Evolutionary conservation across 2,329 filamentous ascomycete genomes (phyloP), one percentile per base, ranked within the genome.

Genomic region (Monosporascus sp.): DNA sequence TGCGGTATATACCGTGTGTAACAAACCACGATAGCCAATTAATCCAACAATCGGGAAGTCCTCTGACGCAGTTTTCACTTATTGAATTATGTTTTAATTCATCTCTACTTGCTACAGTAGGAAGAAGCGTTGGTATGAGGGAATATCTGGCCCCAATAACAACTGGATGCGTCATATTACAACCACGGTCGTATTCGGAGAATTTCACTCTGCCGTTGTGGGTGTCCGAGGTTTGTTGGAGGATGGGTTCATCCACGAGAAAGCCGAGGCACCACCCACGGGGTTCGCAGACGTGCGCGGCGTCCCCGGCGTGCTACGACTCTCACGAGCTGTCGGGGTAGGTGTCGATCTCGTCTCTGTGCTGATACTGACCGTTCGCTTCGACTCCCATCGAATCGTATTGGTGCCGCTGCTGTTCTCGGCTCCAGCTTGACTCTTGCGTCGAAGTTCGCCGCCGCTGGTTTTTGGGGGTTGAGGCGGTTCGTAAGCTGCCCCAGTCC

Each of bases 261-360:
- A 97, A 3, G 93, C 93, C 54, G 90, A 94, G 15, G 89, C 93
- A n/a, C 89, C 89, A 8, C 93, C 93, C 18, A 96, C 82, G 0
- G 94, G 93, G 65, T 97, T 97, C 35, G 84, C 78, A 7, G 84
- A 79, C 53, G 67, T 68, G 50, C 84, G 80, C 17, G 82, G 74
- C n/a, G 75, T 66, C 18, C 71, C 64, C 43, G 74, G 68, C 38
- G 68, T 64, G 51, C 70, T 74, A 51, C 73, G 71, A 40, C 62
- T 59, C 47, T 74, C 70, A 53, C 68, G 52, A 54, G 54, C 53
- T 62, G 52, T 56, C 71, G 71, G 61, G 68, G 68, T 56, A 73
- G 73, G 50, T 63, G 69, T 63, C 51, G 56, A 61, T 38, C 52
- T 58, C 53, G 53, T 58, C 64, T 71, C 56, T 49, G 56, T 48